These are phyloP conservation scores for Lobosporangium transversale DNA, from an alignment of 192 early-diverging fungal genomes.

Conservation along the genomic window DNA sequence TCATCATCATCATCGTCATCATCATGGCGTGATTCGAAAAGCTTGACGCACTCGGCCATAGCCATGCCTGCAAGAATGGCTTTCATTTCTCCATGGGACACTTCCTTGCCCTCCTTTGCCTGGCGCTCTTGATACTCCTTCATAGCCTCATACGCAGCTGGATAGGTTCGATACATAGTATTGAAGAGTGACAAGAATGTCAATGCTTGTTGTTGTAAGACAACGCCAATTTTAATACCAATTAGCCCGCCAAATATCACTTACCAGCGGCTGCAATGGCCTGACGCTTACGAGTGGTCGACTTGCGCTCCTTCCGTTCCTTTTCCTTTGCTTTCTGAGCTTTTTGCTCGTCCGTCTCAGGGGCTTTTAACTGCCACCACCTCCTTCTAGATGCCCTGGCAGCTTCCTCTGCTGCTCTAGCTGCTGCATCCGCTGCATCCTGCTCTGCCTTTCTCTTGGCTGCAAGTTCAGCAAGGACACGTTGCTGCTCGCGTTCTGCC, in stretches of 20 bases:
- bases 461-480: conserved; percentile 26
- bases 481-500: conserved; percentile 34
- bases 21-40: conserved; percentile 36
- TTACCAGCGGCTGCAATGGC: conserved; percentile 52
- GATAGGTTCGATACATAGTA: no score
- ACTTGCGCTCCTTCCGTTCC: conserved; percentile 41
- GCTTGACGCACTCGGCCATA: conserved; percentile 55
- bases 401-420: conserved; percentile 16
- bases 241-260: no score
- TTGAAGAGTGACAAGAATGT: no score
- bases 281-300: conserved; percentile 25
- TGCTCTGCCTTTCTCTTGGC: conserved; percentile 32
- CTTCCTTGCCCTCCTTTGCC: conserved; percentile 38
- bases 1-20: conserved; percentile 44
- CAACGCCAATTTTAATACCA: no score
- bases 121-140: conserved; percentile 44
- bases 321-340: conserved; percentile 17
- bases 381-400: conserved; percentile 35
- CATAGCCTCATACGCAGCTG: conserved; percentile 51
- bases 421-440: conserved; percentile 35
- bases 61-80: conserved; percentile 53
- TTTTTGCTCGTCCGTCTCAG: conserved; percentile 28
- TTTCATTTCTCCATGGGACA: conserved; percentile 48
- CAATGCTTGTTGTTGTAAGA: no score
- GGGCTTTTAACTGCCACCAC: conserved; percentile 34